These are phyloP conservation scores for Fusarium lyarnte DNA, from an alignment of 2,329 filamentous ascomycete genomes.

Conservation along the genomic window DNA sequence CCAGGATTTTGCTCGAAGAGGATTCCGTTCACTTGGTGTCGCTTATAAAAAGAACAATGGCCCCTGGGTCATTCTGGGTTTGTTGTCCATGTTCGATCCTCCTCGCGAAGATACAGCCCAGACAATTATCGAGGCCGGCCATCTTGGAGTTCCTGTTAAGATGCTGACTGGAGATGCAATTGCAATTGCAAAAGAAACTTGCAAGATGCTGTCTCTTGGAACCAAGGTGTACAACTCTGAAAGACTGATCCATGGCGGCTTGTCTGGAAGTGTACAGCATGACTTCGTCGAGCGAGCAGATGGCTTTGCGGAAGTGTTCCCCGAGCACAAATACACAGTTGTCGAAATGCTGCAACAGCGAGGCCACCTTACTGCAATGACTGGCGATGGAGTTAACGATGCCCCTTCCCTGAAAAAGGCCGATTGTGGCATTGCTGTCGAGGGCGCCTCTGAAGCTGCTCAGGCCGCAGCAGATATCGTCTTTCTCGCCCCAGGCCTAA, in stretches of 20 bases:
- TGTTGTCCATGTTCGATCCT: slow-evolving; percentile 27
- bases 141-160: slow-evolving; percentile 18
- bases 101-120: slow-evolving; percentile 16
- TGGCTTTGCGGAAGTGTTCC: slow-evolving; percentile 21
- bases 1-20: slow-evolving; percentile 18
- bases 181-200: slow-evolving; percentile 21
- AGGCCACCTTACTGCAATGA: slow-evolving; percentile 24
- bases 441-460: slow-evolving; percentile 21
- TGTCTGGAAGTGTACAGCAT: slow-evolving; percentile 21
- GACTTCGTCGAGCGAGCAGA: slow-evolving; percentile 30
- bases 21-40: slow-evolving; percentile 24
- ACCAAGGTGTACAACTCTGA: slow-evolving; percentile 26
- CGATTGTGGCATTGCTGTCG: slow-evolving; percentile 13
- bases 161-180: slow-evolving; percentile 31
- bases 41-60: slow-evolving; percentile 30
- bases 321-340: slow-evolving; percentile 20
- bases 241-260: slow-evolving; percentile 4
- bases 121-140: slow-evolving; percentile 22
- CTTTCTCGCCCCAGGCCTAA: not conserved
- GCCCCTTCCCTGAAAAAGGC: slow-evolving; percentile 22
- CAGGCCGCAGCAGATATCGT: slow-evolving; percentile 27
- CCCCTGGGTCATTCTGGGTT: slow-evolving; percentile 13
- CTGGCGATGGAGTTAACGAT: slow-evolving; percentile 17
- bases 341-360: slow-evolving; percentile 26
- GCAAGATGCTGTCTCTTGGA: slow-evolving; percentile 20